A percentile compares a stretch with the other conserved stretches of the same genome.
phyloP scores from a whole-genome alignment of 768 basidiomycete species.

The Tephrocybe rancida region DNA sequence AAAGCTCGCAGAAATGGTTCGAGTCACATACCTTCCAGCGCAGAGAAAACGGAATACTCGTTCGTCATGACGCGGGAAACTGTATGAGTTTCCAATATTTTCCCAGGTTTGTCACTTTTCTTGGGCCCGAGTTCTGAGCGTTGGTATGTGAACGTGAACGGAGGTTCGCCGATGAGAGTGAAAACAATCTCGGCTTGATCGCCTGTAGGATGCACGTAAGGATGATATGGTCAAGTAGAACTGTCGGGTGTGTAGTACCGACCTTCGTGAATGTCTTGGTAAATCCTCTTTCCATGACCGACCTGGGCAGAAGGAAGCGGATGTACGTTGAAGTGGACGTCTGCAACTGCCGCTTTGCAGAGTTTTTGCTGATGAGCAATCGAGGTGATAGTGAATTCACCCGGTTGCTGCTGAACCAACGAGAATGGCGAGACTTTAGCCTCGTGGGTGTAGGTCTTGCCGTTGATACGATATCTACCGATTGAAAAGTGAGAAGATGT shows the following conservation, averaged over 20 bases:
- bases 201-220: constrained; percentile 40
- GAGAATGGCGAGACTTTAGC: constrained; percentile 84
- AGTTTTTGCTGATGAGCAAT: constrained; percentile 92
- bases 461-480: constrained; percentile 78
- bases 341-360: constrained; percentile 83
- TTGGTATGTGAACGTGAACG: constrained; percentile 96
- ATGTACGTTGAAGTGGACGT: constrained; percentile 75
- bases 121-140: constrained; percentile 70
- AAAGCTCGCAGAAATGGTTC: not conserved
- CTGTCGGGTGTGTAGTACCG: constrained; percentile 11
- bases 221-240: not conserved
- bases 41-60: constrained; percentile 90
- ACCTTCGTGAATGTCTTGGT: constrained; percentile 93
- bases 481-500: constrained; percentile 1
- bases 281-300: constrained; percentile 77
- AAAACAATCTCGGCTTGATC: constrained; percentile 95
- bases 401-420: constrained; percentile 78
- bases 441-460: constrained; percentile 71
- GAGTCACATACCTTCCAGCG: constrained; percentile 73
- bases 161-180: constrained; percentile 86
- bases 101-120: constrained; percentile 71
- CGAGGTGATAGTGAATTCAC: constrained; percentile 83
- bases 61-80: constrained; percentile 75
- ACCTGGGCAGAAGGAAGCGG: constrained; percentile 88
- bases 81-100: constrained; percentile 90